Evolutionary conservation across 257 asterid genomes (phyloP).

Genomic region (Paulownia fortunei): DNA sequence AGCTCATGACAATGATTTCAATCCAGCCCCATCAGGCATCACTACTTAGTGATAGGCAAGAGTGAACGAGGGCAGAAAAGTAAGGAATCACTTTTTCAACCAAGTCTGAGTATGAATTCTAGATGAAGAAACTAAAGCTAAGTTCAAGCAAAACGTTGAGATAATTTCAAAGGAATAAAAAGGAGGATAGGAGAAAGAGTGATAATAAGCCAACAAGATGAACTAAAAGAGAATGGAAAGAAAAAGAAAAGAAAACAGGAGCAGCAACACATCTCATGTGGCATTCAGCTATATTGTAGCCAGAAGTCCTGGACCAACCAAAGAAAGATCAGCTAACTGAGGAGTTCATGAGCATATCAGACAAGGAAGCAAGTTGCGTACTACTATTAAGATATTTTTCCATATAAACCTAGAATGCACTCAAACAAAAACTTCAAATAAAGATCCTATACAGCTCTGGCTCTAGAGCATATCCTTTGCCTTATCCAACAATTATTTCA

Average conservation of each 20-base stretch:
- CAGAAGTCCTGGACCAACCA: too few species aligned
- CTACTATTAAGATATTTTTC: not conserved
- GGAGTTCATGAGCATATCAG: not conserved
- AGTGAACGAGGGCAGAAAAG: not conserved
- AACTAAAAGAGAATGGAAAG: not conserved
- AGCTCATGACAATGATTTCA: not conserved
- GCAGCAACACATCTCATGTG: too few species aligned
- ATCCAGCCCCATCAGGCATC: not conserved
- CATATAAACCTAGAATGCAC: not conserved
- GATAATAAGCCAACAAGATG: not conserved
- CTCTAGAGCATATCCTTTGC: not conserved
- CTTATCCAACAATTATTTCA: not conserved
- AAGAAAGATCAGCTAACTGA: not conserved
- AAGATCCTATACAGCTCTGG: not conserved
- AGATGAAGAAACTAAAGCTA: not conserved
- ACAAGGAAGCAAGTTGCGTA: not conserved
- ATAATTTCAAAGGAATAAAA: not conserved
- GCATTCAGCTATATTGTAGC: too few species aligned
- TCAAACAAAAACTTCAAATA: not conserved
- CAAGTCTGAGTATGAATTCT: not conserved
- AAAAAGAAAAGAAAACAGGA: not conserved
- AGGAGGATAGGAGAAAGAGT: not conserved
- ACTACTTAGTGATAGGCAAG: not conserved
- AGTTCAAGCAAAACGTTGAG: not conserved
- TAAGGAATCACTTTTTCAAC: not conserved